Evolutionary conservation across 2,329 filamentous ascomycete genomes (phyloP).

Genomic region (Gyromitra esculenta): DNA sequence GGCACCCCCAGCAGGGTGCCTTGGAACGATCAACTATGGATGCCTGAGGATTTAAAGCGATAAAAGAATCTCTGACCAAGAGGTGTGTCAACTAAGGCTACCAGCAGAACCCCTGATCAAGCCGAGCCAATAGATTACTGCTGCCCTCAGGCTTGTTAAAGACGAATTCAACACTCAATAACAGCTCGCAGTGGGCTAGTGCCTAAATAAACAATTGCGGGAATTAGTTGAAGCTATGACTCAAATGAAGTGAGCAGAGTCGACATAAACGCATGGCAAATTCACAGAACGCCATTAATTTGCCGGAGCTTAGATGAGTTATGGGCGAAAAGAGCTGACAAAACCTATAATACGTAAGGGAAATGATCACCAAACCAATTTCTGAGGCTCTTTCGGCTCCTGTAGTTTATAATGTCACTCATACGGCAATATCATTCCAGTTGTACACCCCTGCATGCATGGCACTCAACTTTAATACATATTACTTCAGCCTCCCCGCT

Average conservation of each 20-base stretch:
- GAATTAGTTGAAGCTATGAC: too few relatives aligned
- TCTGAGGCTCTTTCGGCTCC: slow-evolving; percentile 1
- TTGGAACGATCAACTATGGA: neutral
- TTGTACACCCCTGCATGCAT: neutral
- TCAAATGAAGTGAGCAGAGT: too few relatives aligned
- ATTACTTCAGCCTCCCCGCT: slow-evolving; percentile 37
- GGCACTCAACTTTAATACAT: neutral
- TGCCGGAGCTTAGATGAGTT: too few relatives aligned
- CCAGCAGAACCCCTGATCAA: neutral
- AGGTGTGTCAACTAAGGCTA: neutral
- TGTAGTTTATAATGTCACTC: slow-evolving; percentile 10
- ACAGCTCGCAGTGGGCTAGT: too few relatives aligned
- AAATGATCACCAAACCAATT: slow-evolving; percentile 12
- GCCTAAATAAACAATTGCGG: too few relatives aligned
- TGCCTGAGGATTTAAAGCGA: neutral
- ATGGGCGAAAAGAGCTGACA: neutral
- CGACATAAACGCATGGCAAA: too few relatives aligned
- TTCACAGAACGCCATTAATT: too few relatives aligned
- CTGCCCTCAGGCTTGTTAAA: too few relatives aligned
- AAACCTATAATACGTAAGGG: neutral
- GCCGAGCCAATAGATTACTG: neutral
- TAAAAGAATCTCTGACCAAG: neutral
- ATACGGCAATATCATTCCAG: slow-evolving; percentile 1
- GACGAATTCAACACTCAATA: too few relatives aligned
- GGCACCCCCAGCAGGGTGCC: neutral